Evolutionary conservation across 192 early-diverging fungal species (phyloP).

Genomic region (Obelidium mucronatum): DNA sequence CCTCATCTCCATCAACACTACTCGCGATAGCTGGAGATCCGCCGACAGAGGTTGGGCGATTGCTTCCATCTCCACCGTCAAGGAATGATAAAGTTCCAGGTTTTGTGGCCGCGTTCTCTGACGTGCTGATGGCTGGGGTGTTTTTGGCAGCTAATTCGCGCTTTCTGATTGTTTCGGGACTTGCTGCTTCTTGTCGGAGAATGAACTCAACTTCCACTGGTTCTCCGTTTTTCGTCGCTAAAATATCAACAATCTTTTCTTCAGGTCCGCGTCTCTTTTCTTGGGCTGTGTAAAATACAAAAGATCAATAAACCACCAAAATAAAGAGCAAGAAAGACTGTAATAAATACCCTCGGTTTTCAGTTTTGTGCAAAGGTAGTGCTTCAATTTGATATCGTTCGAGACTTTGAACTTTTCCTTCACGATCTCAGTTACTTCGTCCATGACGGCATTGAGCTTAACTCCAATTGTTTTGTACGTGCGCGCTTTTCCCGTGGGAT

Average conservation of each 20-base stretch:
- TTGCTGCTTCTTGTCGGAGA: slow-evolving; percentile 37
- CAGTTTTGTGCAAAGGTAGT: slow-evolving; percentile 45
- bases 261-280: slow-evolving; percentile 35
- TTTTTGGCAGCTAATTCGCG: slow-evolving; percentile 2
- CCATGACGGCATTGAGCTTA: slow-evolving; percentile 40
- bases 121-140: not conserved
- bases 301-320: no score
- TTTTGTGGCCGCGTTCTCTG: not conserved
- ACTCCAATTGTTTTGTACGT: slow-evolving; percentile 60
- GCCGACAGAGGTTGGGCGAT: not conserved
- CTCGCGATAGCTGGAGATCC: not conserved
- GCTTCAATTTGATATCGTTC: slow-evolving; percentile 8
- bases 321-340: not conserved
- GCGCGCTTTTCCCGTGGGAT: slow-evolving; percentile 40
- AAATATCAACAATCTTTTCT: slow-evolving; percentile 47
- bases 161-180: slow-evolving; percentile 24
- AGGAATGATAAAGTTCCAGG: slow-evolving; percentile 12
- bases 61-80: not conserved
- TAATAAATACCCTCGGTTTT: slow-evolving; percentile 38
- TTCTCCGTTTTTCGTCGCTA: slow-evolving; percentile 37
- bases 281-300: slow-evolving; percentile 4
- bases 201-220: slow-evolving; percentile 55
- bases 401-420: slow-evolving; percentile 54
- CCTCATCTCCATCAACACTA: not conserved
- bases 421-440: slow-evolving; percentile 48